These are phyloP conservation scores for Plasmodium coatneyi DNA, from an alignment of 169 alveolate species.

Conservation along the genomic window DNA sequence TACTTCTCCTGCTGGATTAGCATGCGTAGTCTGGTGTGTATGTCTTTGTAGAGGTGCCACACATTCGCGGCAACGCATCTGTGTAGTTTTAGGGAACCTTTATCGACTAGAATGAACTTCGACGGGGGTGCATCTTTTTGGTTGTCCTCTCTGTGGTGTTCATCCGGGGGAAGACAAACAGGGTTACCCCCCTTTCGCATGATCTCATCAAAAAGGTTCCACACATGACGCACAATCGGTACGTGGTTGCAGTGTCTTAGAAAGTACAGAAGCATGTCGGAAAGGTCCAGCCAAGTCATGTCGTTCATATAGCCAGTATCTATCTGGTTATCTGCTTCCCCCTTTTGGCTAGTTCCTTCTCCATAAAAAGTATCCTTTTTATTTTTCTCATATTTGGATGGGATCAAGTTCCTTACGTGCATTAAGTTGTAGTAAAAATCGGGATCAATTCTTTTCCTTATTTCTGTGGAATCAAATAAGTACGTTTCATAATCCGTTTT, in stretches of 20 bases:
- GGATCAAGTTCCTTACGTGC: background rate
- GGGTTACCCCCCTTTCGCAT: background rate
- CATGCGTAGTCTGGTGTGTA: background rate
- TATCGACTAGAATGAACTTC: background rate
- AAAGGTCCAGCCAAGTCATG: slow-evolving; percentile 22
- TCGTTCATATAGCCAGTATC: slow-evolving; percentile 51
- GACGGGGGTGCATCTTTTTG: background rate
- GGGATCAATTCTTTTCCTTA: background rate
- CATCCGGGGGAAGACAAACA: background rate
- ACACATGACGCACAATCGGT: background rate
- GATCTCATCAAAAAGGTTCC: background rate
- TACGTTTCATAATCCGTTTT: slow-evolving; percentile 10
- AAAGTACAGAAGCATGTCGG: background rate
- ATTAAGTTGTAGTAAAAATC: slow-evolving; percentile 1
- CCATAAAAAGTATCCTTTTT: background rate
- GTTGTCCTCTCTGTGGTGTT: background rate
- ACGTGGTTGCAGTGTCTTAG: background rate
- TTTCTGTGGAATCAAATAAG: background rate
- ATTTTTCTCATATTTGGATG: background rate
- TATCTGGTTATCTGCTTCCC: background rate
- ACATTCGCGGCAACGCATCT: background rate
- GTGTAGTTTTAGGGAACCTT: background rate
- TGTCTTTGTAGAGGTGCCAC: background rate
- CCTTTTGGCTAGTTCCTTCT: background rate
- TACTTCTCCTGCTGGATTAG: background rate